These are phyloP conservation scores for Boletus vinaceobasis DNA, from an alignment of 768 basidiomycete genomes.

Conservation along the genomic window DNA sequence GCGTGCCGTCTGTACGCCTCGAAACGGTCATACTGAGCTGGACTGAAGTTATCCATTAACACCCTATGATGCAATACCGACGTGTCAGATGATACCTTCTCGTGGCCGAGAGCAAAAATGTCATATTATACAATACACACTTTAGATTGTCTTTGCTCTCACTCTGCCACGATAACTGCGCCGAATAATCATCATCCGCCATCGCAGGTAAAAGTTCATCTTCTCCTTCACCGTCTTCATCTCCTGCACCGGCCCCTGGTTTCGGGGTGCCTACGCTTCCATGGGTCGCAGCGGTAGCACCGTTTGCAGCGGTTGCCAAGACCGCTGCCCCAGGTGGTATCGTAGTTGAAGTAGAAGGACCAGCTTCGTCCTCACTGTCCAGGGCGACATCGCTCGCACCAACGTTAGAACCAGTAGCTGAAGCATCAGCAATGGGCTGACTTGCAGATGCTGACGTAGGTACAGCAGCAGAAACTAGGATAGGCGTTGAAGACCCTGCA, in stretches of 20 bases:
- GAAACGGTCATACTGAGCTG: constrained; percentile 83
- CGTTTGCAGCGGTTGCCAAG: not conserved
- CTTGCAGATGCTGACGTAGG: not conserved
- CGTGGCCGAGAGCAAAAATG: not conserved
- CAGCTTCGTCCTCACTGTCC: constrained; percentile 22
- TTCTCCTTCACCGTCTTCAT: constrained; percentile 67
- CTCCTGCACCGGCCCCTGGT: constrained; percentile 11
- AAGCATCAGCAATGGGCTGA: constrained; percentile 9
- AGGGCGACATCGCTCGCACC: constrained; percentile 2
- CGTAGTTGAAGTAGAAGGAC: constrained; percentile 9
- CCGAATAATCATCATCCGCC: constrained; percentile 88
- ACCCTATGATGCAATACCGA: constrained; percentile 46
- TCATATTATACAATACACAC: constrained; percentile 35
- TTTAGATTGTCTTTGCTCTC: constrained; percentile 87
- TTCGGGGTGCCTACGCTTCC: constrained; percentile 8
- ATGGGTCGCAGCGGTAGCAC: not conserved
- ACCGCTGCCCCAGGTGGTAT: not conserved
- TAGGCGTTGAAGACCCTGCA: constrained; percentile 10
- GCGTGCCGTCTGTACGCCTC: constrained; percentile 85
- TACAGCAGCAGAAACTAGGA: constrained; percentile 1
- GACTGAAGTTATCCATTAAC: constrained; percentile 83
- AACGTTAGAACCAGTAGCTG: not conserved
- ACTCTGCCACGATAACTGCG: constrained; percentile 78
- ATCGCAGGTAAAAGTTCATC: constrained; percentile 79
- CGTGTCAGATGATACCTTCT: not conserved